Base-by-base conservation (phyloP, 495 filamentous ascomycete genomes). In the Beverwykella pulmonaria region DNA sequence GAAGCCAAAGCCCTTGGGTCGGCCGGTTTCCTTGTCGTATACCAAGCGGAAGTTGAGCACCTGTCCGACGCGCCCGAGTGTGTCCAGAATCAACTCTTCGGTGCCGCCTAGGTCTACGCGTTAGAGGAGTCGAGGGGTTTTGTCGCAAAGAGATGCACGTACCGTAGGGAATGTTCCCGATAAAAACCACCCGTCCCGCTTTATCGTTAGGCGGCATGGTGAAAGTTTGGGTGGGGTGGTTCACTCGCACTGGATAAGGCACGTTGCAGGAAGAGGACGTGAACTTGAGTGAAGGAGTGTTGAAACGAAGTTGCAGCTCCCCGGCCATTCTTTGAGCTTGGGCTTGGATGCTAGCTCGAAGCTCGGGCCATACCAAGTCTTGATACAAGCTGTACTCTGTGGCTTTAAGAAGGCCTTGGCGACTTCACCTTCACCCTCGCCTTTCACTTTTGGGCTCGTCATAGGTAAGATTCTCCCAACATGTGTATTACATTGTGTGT, bases 1-100 rank as follows among this genome's bases (percentile, higher is more conserved):
- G 71, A 98, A 98, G 23, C 94, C 94, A 73, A 96, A 98, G 14
- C 94, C 94, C 76, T 97, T 98, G 0, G 94, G 94, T 47, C 90
- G 86, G 2, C 95, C 94, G 0, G 93, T 98, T 69, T 98, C 93
- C 9, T 90, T 89, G 78, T 98, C 96, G 79, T 96, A 94, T 69
- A 98, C 92, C 15, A 98, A 82, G 32, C 94, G 87, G 76, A 98
- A 98, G 72, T 89, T 92, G n/a, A 93, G 78, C 0, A 97, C 93
- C 58, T 90, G 88, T 14, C 94, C 94, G 50, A 89, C 92, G 30
- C 86, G 86, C 71, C 88, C 90, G 76, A 97, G 93, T 61, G 94
- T 93, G 62, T 96, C 89, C 65, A 86, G 88, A 65, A 98, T 95
- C 74, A 94, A 90, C 73, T 98, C 93, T 79, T 98, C 94, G 8